Base-by-base conservation (phyloP, 164 flowering plant genomes). In the Vitis rotundifolia region DNA sequence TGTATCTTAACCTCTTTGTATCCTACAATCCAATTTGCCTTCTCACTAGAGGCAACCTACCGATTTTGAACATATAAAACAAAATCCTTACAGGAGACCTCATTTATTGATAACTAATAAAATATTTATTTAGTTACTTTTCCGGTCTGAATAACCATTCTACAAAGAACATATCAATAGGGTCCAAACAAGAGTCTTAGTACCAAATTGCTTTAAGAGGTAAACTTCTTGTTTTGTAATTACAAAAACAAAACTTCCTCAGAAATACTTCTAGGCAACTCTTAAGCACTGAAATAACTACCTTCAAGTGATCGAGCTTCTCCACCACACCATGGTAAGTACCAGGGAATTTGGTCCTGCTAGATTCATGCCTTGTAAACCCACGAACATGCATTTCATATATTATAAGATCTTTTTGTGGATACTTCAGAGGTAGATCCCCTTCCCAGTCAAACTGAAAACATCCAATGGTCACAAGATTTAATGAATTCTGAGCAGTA, bases 381-480 rank as follows among this genome's bases (percentile, higher is more conserved):
- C 97, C 99, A 66, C 99, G 97, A 65, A 94, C 94, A 81, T 94
- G 99, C 94, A 92, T 87, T 85, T 94, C 99, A 83, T 94, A 94
- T 61, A 94, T 84, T 61, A 94, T 75, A 71, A 91, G 93, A 80
- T 94, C 97, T 71, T 70, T 86, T 54, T 92, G 95, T 49, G 90
- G 88, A 71, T 77, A 63, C 61, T 68, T 82, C 79, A 91, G 77
- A 63, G 97, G 97, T 67, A 89, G 71, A 84, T 94, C 99, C 54
- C 99, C 99, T 81, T 94, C 93, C 99, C 99, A 94, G 66, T 94
- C 97, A 82, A 92, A 91, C 97, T 94, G 85, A 68, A 79, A 73
- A 59, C 59, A 67, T 31, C 64, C 76, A 57, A 71, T 49, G 44
- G 61, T 9, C 5, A 56, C 26, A 74, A 3, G 22, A 16, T 10